phyloP scores from a whole-genome alignment of 495 filamentous ascomycete species.

The Recurvomyces mirabilis region DNA sequence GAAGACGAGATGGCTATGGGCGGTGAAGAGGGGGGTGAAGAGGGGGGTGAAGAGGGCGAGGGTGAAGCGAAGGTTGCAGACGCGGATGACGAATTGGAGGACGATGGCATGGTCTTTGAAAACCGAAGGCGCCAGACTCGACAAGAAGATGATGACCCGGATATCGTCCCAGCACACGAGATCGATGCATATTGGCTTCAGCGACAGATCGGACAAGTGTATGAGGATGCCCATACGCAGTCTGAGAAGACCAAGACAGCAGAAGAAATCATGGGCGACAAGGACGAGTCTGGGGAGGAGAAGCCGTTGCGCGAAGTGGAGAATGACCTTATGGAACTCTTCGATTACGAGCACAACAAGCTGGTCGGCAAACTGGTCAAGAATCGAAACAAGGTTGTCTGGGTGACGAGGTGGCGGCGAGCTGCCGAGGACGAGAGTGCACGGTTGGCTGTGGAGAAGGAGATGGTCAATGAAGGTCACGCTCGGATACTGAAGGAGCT shows the following conservation, averaged over 20 bases:
- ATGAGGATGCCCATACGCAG: slow-evolving; percentile 79
- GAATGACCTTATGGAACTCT: slow-evolving; percentile 95
- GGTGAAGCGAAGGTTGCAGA: slow-evolving; percentile 39
- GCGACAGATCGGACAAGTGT: slow-evolving; percentile 76
- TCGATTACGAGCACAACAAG: slow-evolving; percentile 93
- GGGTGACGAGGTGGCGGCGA: slow-evolving; percentile 80
- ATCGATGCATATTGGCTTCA: slow-evolving; percentile 98
- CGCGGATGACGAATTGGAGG: slow-evolving; percentile 38
- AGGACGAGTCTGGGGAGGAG: slow-evolving; percentile 65
- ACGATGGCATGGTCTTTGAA: slow-evolving; percentile 60
- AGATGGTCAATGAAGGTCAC: slow-evolving; percentile 84
- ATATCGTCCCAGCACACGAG: slow-evolving; percentile 63
- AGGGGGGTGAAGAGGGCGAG: slow-evolving; percentile 42
- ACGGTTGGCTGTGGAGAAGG: slow-evolving; percentile 64
- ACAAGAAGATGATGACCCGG: slow-evolving; percentile 42
- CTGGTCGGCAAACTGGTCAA: slow-evolving; percentile 85
- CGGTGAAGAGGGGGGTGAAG: slow-evolving; percentile 34
- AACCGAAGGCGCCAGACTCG: slow-evolving; percentile 36
- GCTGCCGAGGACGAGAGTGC: slow-evolving; percentile 73
- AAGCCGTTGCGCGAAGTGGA: slow-evolving; percentile 82
- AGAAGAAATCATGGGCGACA: slow-evolving; percentile 65
- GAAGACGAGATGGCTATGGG: slow-evolving; percentile 48
- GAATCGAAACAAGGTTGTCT: slow-evolving; percentile 84
- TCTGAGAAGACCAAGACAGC: slow-evolving; percentile 78
- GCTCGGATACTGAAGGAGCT: slow-evolving; percentile 79